Evolutionary conservation across 164 flowering plant genomes (phyloP), one percentile per base, ranked within the genome.

Genomic region (Euptelea pleiosperma): DNA sequence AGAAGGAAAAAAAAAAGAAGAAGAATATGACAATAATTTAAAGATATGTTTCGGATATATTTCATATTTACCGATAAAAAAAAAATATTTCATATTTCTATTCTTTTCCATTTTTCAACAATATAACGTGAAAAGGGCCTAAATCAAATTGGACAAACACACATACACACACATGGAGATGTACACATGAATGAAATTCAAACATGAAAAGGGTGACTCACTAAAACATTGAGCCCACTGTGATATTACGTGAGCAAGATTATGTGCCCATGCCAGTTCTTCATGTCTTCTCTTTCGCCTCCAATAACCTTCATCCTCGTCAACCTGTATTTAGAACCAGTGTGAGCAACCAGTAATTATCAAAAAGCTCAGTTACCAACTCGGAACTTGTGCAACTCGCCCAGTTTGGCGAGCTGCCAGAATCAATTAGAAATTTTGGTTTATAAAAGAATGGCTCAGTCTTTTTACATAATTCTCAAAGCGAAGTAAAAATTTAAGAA

Each of bases 221-320:
- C 91, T 62, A 71, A 81, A 74, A 70, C 96, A 84, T 82, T 76
- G 88, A 78, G 90, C 72, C 26, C 77, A 65, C 62, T 77, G 86
- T 8, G 78, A 73, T 64, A 77, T 71, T 65, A 86, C 74, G 58
- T 79, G 78, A 74, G 84, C 54, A 75, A 89, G 75, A 76, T 67
- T 67, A 64, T 73, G 72, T 52, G 81, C 70, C 84, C 80, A 79
- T 74, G 74, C 83, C 73, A 75, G 68, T 68, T 86, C 80, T 55
- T 74, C 83, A 62, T 75, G 72, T 41, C 68, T 52, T 60, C 70
- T 74, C 62, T 72, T 77, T 51, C 64, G 68, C 68, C 74, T 71
- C 82, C 90, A 77, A 41, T 70, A 77, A 33, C 64, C 45, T 65
- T 75, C 90, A 77, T 79, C 92, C 74, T 86, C 86, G 71, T 86